A percentile compares a stretch with the other conserved stretches of the same genome.
These are phyloP conservation scores for Castanea mollissima DNA, from an alignment of 306 rosid species.

Conservation along the genomic window DNA sequence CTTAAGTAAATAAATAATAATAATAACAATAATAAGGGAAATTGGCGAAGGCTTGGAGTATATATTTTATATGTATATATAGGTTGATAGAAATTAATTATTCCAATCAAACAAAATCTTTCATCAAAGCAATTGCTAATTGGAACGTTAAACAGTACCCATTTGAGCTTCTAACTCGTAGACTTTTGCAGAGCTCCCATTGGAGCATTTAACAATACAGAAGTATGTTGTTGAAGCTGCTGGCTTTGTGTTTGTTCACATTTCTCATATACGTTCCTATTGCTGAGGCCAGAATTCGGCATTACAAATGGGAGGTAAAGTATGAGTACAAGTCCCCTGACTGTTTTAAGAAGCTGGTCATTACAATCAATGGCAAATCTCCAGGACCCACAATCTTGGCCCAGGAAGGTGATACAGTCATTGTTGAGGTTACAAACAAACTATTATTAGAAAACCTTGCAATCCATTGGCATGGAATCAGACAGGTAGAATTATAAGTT, in stretches of 20 bases:
- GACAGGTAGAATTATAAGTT: conserved; percentile 46
- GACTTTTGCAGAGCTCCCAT: no score
- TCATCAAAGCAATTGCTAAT: no score
- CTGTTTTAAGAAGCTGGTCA: conserved; percentile 63
- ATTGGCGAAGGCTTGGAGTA: no score
- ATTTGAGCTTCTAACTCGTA: no score
- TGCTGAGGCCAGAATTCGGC: conserved; percentile 51
- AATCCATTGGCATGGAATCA: conserved; percentile 91
- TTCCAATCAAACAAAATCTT: no score
- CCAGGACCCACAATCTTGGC: conserved; percentile 91
- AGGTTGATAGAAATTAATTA: no score
- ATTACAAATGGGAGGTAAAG: conserved; percentile 69
- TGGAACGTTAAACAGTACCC: no score
- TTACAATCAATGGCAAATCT: conserved; percentile 66
- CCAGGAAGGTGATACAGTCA: conserved; percentile 65
- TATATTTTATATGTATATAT: no score
- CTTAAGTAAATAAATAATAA: no score
- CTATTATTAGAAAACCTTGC: conserved; percentile 71
- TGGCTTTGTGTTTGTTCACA: conserved; percentile 30
- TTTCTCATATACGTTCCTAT: conserved; percentile 12
- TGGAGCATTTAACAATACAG: not conserved
- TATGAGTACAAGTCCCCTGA: conserved; percentile 76
- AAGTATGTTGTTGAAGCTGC: conserved; percentile 1
- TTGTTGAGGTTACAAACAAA: conserved; percentile 65
- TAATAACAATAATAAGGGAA: no score